These are phyloP conservation scores for Ophiostoma perfectum DNA, from an alignment of 2,329 filamentous ascomycete genomes.

Conservation along the genomic window DNA sequence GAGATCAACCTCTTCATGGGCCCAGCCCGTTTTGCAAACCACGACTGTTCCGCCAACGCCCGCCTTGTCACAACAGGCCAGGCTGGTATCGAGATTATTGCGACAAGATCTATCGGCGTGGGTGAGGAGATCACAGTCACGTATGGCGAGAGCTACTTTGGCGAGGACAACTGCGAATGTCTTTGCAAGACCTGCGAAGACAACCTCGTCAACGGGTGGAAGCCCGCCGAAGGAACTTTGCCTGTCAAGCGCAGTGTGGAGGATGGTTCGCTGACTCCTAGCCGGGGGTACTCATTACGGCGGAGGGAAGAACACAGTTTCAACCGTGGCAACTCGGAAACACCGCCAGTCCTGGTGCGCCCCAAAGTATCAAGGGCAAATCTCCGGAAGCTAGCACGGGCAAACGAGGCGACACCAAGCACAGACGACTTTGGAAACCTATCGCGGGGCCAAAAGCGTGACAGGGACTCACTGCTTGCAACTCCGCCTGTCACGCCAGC, in stretches of 20 bases:
- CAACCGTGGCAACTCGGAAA: constrained; percentile 44
- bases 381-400: constrained; percentile 24
- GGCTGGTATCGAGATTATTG: constrained; percentile 86
- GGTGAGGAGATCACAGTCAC: constrained; percentile 96
- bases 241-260: constrained; percentile 52
- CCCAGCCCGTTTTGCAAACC: constrained; percentile 92
- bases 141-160: constrained; percentile 95
- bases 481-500: constrained; percentile 53
- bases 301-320: constrained; percentile 48
- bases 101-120: constrained; percentile 70
- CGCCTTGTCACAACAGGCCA: constrained; percentile 76
- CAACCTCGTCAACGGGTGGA: constrained; percentile 75
- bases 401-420: constrained; percentile 7
- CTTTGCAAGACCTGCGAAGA: constrained; percentile 83
- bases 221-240: constrained; percentile 44
- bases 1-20: constrained; percentile 88
- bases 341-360: constrained; percentile 52
- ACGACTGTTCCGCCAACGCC: constrained; percentile 92
- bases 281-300: constrained; percentile 53
- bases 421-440: constrained; percentile 22
- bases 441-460: constrained; percentile 33
- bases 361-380: constrained; percentile 44
- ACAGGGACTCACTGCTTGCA: constrained; percentile 42
- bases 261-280: constrained; percentile 36
- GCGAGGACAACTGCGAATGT: constrained; percentile 90